Conservation (phyloP, 495 filamentous ascomycete genomes). For the Trichoderma gamsii region DNA sequence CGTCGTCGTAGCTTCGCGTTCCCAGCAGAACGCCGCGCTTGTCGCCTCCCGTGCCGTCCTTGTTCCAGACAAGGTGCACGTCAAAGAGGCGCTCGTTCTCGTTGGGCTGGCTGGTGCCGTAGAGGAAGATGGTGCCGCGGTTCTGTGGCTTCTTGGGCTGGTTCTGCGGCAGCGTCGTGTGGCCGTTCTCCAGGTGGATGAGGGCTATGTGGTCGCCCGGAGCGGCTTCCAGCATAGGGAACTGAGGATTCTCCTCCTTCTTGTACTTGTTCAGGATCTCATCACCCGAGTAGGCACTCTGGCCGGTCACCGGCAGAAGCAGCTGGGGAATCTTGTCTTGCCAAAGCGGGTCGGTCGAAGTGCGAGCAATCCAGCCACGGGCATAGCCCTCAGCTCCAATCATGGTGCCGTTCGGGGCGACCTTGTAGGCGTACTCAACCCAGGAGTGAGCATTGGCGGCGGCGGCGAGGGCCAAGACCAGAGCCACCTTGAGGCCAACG, state of each 20-base stretch:
- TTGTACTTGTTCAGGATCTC: conserved; percentile 31
- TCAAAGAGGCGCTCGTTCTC: conserved; percentile 56
- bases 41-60: conserved; percentile 71
- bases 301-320: conserved; percentile 47
- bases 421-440: conserved; percentile 65
- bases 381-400: conserved; percentile 61
- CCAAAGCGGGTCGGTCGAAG: conserved; percentile 32
- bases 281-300: conserved; percentile 18
- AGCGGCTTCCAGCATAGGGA: conserved; percentile 57
- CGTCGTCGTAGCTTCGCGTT: conserved; percentile 73
- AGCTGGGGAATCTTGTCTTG: conserved; percentile 46
- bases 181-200: conserved; percentile 79
- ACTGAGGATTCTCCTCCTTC: conserved; percentile 46
- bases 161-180: conserved; percentile 62
- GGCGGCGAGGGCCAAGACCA: conserved; percentile 2
- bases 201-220: conserved; percentile 67
- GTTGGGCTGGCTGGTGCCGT: conserved; percentile 60
- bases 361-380: conserved; percentile 54
- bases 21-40: conserved; percentile 65
- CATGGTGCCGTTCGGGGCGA: conserved; percentile 70
- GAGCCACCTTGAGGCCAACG: neutral
- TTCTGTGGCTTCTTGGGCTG: conserved; percentile 58
- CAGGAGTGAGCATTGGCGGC: conserved; percentile 58
- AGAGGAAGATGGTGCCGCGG: conserved; percentile 72
- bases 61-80: conserved; percentile 68